Evolutionary conservation across 805 yeast genomes (phyloP).

Genomic region (Danielia reshetovae): DNA sequence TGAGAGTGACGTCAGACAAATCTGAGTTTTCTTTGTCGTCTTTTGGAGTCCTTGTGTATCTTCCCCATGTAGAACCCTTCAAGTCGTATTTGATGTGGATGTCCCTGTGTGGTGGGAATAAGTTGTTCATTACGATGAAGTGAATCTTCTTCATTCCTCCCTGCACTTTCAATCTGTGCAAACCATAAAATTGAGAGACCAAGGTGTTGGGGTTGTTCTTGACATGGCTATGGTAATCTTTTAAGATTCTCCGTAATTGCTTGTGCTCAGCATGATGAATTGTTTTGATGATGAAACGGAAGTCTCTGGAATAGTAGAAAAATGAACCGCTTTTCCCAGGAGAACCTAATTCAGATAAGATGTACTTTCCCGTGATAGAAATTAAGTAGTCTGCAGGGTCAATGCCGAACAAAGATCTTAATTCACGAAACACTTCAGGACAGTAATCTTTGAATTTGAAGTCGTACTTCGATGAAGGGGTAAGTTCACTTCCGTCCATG

Average conservation of each 20-base stretch:
- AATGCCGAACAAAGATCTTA: slow-evolving; percentile 73
- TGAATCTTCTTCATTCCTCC: slow-evolving; percentile 69
- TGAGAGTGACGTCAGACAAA: slow-evolving; percentile 50
- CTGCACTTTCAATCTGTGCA: slow-evolving; percentile 91
- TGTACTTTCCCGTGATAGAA: slow-evolving; percentile 88
- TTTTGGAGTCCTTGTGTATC: slow-evolving; percentile 46
- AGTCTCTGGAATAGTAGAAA: slow-evolving; percentile 92
- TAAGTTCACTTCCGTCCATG: slow-evolving; percentile 77
- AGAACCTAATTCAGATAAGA: slow-evolving; percentile 85
- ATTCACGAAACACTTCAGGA: slow-evolving; percentile 88
- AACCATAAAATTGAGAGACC: slow-evolving; percentile 92
- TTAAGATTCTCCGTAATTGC: slow-evolving; percentile 68
- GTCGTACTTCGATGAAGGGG: slow-evolving; percentile 92
- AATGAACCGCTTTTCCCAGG: slow-evolving; percentile 98
- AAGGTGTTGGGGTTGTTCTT: slow-evolving; percentile 82
- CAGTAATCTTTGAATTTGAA: slow-evolving; percentile 95
- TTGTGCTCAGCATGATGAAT: slow-evolving; percentile 91
- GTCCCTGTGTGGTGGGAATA: slow-evolving; percentile 90
- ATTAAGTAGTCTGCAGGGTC: slow-evolving; percentile 96
- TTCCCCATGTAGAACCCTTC: slow-evolving; percentile 89
- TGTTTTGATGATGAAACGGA: slow-evolving; percentile 90
- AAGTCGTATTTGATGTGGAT: slow-evolving; percentile 84
- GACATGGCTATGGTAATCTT: slow-evolving; percentile 78
- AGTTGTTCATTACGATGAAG: slow-evolving; percentile 93
- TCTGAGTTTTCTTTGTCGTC: slow-evolving; percentile 21